Conservation (phyloP, 441 rosid genomes). For the Erodium trifolium region DNA sequence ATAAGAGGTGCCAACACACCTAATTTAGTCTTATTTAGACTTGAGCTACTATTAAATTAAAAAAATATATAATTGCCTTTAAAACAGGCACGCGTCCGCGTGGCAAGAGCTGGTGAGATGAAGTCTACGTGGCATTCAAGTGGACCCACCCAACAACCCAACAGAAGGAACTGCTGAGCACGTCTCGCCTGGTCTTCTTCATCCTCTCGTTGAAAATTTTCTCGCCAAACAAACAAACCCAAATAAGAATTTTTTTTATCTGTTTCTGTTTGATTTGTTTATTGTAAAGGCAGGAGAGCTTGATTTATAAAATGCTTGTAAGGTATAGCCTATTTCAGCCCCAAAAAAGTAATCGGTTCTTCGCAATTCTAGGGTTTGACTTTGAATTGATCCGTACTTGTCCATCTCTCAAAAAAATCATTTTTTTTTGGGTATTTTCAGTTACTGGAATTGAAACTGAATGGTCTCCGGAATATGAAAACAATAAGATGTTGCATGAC, state of each 20-base stretch:
- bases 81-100: not conserved
- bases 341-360: not conserved
- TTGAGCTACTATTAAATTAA: too few relatives aligned
- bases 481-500: not conserved
- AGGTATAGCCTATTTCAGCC: not conserved
- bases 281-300: not conserved
- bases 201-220: conserved; percentile 3
- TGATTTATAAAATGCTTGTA: not conserved
- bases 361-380: conserved; percentile 7
- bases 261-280: conserved; percentile 1
- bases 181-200: not conserved
- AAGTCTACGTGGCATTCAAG: not conserved
- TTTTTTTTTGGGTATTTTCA: not conserved
- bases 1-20: too few relatives aligned
- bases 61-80: too few relatives aligned
- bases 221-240: conserved; percentile 4
- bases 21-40: too few relatives aligned
- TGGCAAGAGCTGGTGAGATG: not conserved
- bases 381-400: not conserved
- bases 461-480: not conserved
- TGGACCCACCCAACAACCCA: conserved; percentile 6
- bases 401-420: not conserved
- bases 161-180: conserved; percentile 4
- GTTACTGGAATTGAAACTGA: not conserved
- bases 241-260: not conserved